Evolutionary conservation across 306 rosid genomes (phyloP).

Genomic region (Dryas drummondii): DNA sequence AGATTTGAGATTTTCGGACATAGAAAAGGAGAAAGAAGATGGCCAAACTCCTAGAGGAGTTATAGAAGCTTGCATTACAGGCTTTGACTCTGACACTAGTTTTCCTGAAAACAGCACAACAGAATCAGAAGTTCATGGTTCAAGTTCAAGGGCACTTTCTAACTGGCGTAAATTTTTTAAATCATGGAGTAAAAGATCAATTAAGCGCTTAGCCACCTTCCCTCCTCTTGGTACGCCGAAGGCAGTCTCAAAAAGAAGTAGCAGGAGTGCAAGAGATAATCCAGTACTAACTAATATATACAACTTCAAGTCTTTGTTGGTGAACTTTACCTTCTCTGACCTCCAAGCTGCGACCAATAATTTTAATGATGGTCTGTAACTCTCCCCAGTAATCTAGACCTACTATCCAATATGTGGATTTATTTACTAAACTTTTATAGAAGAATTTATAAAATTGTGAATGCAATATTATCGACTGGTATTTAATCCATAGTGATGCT

Average conservation of each 20-base stretch:
- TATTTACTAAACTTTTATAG: background rate
- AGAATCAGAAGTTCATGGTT: slow-evolving; percentile 27
- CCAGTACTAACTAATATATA: slow-evolving; percentile 26
- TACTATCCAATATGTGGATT: background rate
- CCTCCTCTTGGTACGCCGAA: slow-evolving; percentile 50
- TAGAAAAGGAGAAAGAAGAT: slow-evolving; percentile 66
- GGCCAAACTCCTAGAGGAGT: slow-evolving; percentile 77
- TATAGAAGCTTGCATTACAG: slow-evolving; percentile 50
- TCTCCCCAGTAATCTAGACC: background rate
- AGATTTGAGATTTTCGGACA: slow-evolving; percentile 63
- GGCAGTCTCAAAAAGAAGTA: slow-evolving; percentile 48
- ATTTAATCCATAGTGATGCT: background rate
- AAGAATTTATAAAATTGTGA: background rate
- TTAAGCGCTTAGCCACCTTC: slow-evolving; percentile 47
- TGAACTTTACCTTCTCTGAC: slow-evolving; percentile 47
- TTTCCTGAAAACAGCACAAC: slow-evolving; percentile 18
- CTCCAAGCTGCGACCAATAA: slow-evolving; percentile 59
- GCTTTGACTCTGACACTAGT: slow-evolving; percentile 26
- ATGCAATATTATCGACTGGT: background rate
- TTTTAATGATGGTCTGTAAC: slow-evolving; percentile 56
- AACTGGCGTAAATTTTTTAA: slow-evolving; percentile 52
- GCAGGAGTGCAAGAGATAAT: slow-evolving; percentile 50
- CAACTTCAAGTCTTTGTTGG: slow-evolving; percentile 50
- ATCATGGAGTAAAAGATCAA: slow-evolving; percentile 37
- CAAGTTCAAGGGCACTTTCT: slow-evolving; percentile 33